Conservation (phyloP, 2,329 filamentous ascomycete genomes). For the Verticillium zaregamsianum region DNA sequence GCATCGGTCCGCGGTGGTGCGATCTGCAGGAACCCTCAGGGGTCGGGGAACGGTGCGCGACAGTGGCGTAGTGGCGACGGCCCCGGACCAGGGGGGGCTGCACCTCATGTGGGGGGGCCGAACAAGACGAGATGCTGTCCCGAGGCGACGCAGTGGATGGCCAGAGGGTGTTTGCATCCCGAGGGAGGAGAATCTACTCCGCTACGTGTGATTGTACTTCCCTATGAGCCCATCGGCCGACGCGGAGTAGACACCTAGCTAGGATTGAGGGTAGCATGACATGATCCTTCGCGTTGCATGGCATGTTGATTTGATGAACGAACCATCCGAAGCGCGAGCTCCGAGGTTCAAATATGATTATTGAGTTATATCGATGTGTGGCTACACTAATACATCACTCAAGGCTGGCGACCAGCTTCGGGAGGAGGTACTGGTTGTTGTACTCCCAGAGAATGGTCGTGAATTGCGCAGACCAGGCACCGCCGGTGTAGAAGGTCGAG, state of each 20-base stretch:
- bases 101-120: background rate
- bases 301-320: background rate
- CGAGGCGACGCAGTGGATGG: background rate
- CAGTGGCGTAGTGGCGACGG: background rate
- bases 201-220: background rate
- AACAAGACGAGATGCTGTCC: background rate
- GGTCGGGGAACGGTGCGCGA: background rate
- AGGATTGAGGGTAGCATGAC: background rate
- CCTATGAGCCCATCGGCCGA: background rate
- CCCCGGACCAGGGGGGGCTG: background rate
- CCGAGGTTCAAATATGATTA: background rate
- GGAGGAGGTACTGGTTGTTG: constrained; percentile 21
- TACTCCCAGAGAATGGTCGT: constrained; percentile 27
- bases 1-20: background rate
- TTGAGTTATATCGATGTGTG: background rate
- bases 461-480: constrained; percentile 25
- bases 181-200: background rate
- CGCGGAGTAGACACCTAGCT: background rate
- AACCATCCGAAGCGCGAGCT: background rate
- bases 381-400: background rate
- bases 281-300: background rate
- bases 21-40: background rate
- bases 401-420: constrained; percentile 17
- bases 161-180: background rate
- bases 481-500: constrained; percentile 36